A percentile compares a stretch with the other conserved stretches of the same genome.
Conservation (phyloP, 805 yeast genomes). For the Wickerhamiella sergipiensis region DNA sequence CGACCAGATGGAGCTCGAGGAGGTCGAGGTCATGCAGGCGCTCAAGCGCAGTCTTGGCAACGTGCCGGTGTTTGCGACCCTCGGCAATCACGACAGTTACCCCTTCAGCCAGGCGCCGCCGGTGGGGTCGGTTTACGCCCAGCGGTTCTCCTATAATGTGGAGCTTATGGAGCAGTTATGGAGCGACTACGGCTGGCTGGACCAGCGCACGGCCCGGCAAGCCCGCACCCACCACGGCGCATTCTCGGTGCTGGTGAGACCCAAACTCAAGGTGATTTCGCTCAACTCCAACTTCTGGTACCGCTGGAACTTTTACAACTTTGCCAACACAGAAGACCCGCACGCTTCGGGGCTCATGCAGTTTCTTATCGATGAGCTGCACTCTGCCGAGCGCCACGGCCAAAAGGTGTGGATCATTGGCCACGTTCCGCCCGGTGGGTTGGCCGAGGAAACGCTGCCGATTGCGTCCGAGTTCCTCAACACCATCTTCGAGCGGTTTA, state of each 20-base stretch:
- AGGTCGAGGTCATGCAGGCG: conserved; percentile 36
- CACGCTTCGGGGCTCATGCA: conserved; percentile 52
- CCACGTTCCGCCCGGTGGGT: conserved; percentile 44
- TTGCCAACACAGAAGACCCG: conserved; percentile 35
- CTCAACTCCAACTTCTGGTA: conserved; percentile 59
- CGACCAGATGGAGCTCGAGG: conserved; percentile 41
- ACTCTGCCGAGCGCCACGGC: conserved; percentile 41
- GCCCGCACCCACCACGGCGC: conserved; percentile 45
- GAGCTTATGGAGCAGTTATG: conserved; percentile 37
- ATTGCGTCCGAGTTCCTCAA: conserved; percentile 42
- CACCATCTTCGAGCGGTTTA: conserved; percentile 49
- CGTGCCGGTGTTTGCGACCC: conserved; percentile 44
- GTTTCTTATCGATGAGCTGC: conserved; percentile 46
- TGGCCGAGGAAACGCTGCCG: conserved; percentile 47
- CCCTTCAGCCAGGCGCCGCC: conserved; percentile 63
- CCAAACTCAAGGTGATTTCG: conserved; percentile 47
- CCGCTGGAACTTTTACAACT: conserved; percentile 45
- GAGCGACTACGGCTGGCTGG: conserved; percentile 35
- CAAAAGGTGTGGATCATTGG: conserved; percentile 64
- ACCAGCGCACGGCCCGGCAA: conserved; percentile 23
- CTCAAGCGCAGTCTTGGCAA: conserved; percentile 38
- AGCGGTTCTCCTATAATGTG: conserved; percentile 34
- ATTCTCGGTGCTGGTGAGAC: conserved; percentile 39
- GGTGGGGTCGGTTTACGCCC: conserved; percentile 30
- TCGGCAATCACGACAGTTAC: conserved; percentile 63